A percentile compares a stretch with the other conserved stretches of the same genome.
Evolutionary conservation across 164 flowering plant species (phyloP).

Genomic region (Sextonia rubra): DNA sequence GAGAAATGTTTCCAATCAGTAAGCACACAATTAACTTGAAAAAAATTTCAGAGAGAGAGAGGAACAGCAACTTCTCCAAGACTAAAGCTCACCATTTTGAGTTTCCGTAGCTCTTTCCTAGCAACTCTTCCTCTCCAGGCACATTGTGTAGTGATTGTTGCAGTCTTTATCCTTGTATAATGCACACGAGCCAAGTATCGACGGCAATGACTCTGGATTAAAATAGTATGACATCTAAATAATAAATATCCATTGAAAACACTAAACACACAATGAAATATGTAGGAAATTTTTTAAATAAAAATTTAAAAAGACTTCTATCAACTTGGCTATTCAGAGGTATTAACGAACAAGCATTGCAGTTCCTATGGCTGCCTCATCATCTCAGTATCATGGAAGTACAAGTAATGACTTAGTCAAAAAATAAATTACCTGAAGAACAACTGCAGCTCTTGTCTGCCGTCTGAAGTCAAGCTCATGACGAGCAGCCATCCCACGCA

Average conservation of each 20-base stretch:
- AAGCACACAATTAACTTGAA: not conserved
- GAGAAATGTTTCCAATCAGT: not conserved
- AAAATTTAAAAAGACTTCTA: not conserved
- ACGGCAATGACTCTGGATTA: conserved; percentile 70
- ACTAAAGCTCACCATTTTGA: conserved; percentile 68
- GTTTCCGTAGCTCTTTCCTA: conserved; percentile 76
- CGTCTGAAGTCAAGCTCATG: conserved; percentile 73
- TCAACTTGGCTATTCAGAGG: not conserved
- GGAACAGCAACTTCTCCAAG: not conserved
- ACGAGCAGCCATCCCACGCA: conserved; percentile 94
- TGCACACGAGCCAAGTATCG: conserved; percentile 52
- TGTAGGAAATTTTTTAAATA: not conserved
- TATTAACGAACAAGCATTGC: not conserved
- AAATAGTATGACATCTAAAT: not conserved
- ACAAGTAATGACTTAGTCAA: not conserved
- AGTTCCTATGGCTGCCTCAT: not conserved
- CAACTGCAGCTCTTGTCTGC: conserved; percentile 71
- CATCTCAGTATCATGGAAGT: not conserved
- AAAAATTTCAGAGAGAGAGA: not conserved
- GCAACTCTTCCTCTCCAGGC: conserved; percentile 95
- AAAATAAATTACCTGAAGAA: conserved; percentile 62
- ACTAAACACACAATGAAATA: not conserved
- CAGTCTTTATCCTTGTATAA: conserved; percentile 63
- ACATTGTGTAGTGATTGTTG: conserved; percentile 83
- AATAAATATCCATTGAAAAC: not conserved